Evolutionary conservation across 2,329 filamentous ascomycete species (phyloP).

Genomic region (Sarocladium oryzae): DNA sequence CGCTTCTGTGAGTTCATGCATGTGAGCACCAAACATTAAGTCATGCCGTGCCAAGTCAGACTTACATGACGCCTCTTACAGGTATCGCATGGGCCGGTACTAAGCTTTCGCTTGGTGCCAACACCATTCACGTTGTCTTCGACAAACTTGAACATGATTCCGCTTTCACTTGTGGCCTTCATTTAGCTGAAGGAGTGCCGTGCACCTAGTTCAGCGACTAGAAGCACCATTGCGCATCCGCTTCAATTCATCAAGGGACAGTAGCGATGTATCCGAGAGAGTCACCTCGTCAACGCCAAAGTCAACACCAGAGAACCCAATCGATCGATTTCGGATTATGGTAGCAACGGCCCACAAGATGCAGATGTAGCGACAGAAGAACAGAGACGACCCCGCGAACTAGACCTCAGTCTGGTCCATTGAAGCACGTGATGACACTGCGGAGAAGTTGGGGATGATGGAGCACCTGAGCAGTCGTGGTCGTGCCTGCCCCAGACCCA

Average conservation of each 20-base stretch:
- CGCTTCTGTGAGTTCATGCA: constrained; percentile 6
- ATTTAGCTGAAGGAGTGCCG: constrained; percentile 2
- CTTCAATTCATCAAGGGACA: neutral
- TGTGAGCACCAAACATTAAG: neutral
- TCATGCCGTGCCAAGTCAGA: neutral
- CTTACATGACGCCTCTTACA: constrained; percentile 15
- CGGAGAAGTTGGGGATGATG: constrained; percentile 11
- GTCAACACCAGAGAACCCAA: no score
- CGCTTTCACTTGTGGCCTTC: neutral
- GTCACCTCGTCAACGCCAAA: no score
- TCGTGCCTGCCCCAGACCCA: no score
- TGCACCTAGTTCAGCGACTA: constrained; percentile 7
- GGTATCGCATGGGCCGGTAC: constrained; percentile 11
- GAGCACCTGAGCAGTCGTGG: no score
- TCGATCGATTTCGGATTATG: no score
- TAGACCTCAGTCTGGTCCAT: constrained; percentile 3
- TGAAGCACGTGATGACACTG: constrained; percentile 11
- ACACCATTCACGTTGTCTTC: constrained; percentile 24
- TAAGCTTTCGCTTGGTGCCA: constrained; percentile 15
- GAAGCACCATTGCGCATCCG: constrained; percentile 1
- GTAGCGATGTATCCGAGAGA: no score
- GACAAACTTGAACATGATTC: constrained; percentile 19
- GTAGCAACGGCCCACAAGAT: constrained; percentile 5
- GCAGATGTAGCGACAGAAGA: neutral
- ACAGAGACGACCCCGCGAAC: neutral